Base-by-base conservation (phyloP, 225 moss, liverwort and hornwort species). In the Physcomitrellopsis africana region DNA sequence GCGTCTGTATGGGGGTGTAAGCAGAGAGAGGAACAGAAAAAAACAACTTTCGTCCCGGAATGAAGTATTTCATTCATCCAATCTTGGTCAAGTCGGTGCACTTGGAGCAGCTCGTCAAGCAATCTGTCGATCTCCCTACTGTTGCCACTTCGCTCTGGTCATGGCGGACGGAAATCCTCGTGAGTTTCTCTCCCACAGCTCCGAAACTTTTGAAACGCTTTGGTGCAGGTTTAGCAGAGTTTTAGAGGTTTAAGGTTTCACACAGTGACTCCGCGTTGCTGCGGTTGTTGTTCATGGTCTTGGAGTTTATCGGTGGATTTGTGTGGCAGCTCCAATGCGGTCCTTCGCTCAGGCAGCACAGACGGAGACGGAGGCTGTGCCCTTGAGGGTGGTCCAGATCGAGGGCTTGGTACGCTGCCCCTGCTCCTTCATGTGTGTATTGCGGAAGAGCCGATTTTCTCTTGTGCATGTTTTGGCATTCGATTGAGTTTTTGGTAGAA, bases 301-400 rank as follows among this genome's bases (percentile, higher is more conserved):
- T 53, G 32, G 66, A 10, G 67, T 67, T 0, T 7, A 60, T 51
- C 17, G 14, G 11, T 49, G 3, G 67, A 57, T 61, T 71, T 53
- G 6, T 22, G 63, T 83, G 56, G 58, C 75, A 81, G 81, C 81
- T 17, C 53, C 89, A 23, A 73, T 88, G 79, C 93, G 93, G n/a
- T 95, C 90, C 51, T 93, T 95, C 59, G 95, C 92, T 16, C 92
- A 94, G 76, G 94, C 94, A 49, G 94, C 94, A 69, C 86, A 89
- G 63, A 76, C 94, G 1, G 92, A 94, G 65, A 90, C 89, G 58
- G 81, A 74, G 37, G 76, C 72, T 4, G 90, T 92, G 76, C 89
- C 92, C 48, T 82, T 92, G 79, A 85, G 90, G 20, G 85, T 87
- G 55, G 90, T 92, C 17, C 92, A 94, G 84, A 84, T 94, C 56